Percentiles rank a stretch among this genome's conserved stretches.
These are phyloP conservation scores for Pseudonitzschia multistriata DNA, from an alignment of 108 stramenopile species.

Conservation along the genomic window DNA sequence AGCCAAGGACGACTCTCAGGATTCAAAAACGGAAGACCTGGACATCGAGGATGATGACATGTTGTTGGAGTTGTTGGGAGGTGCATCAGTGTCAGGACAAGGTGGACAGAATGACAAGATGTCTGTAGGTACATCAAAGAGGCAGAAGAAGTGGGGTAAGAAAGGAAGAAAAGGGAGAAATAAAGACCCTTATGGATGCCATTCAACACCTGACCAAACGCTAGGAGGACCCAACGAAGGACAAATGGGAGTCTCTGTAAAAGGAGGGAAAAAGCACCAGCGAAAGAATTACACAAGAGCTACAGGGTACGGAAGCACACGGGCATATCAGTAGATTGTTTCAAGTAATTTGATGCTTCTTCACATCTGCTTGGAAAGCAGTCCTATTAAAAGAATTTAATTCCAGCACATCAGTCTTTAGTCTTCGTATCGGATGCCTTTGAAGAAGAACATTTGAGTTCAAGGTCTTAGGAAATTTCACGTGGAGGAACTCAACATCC, in stretches of 20 bases:
- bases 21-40: constrained; percentile 30
- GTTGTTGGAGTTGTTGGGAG: constrained; percentile 44
- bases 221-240: constrained; percentile 28
- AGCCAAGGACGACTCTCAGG: constrained; percentile 37
- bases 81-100: neutral
- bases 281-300: constrained; percentile 61
- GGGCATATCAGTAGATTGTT: neutral
- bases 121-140: constrained; percentile 44
- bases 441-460: too few relatives aligned
- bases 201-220: constrained; percentile 60
- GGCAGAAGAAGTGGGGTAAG: constrained; percentile 81
- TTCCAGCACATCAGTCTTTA: too few relatives aligned
- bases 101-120: constrained; percentile 29
- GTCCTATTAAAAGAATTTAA: too few relatives aligned
- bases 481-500: too few relatives aligned
- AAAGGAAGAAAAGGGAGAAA: constrained; percentile 84
- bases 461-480: too few relatives aligned
- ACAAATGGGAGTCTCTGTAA: constrained; percentile 39
- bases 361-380: too few relatives aligned
- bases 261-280: constrained; percentile 57
- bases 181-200: constrained; percentile 90
- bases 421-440: too few relatives aligned
- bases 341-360: neutral
- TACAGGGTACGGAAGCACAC: constrained; percentile 49
- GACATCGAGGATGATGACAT: constrained; percentile 42